phyloP scores from a whole-genome alignment of 139 green algal genomes.

The Dunaliella sp. region DNA sequence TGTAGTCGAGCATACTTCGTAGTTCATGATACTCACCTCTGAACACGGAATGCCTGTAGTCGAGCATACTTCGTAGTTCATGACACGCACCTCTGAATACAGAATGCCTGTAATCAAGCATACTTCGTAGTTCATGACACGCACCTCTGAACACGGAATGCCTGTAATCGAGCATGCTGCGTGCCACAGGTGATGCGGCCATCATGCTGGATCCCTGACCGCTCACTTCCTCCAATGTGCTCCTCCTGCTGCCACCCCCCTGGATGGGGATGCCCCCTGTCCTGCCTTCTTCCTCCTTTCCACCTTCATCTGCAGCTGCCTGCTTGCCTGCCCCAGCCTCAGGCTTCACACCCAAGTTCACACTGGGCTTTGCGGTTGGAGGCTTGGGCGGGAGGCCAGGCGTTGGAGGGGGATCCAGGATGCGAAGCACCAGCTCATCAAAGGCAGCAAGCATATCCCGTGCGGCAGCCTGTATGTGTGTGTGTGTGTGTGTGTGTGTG shows the following conservation, averaged over 20 bases:
- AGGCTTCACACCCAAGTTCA: neutral
- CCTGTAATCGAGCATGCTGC: conserved; percentile 13
- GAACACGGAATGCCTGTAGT: too few relatives aligned
- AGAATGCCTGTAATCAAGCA: conserved; percentile 4
- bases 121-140: conserved; percentile 1
- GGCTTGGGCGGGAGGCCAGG: neutral
- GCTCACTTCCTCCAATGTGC: neutral
- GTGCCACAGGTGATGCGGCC: conserved; percentile 18
- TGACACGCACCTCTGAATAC: neutral
- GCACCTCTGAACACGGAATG: neutral
- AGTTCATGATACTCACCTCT: too few relatives aligned
- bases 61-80: too few relatives aligned
- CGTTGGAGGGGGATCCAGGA: conserved; percentile 34
- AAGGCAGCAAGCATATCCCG: conserved; percentile 60
- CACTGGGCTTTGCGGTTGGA: too few relatives aligned
- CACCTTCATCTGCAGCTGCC: too few relatives aligned
- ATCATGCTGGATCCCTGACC: neutral
- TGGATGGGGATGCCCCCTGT: neutral
- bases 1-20: too few relatives aligned
- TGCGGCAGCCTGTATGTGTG: conserved; percentile 22
- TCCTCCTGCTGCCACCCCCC: neutral
- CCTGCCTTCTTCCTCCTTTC: neutral
- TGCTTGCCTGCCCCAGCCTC: too few relatives aligned
- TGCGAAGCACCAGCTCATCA: conserved; percentile 58
- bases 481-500: neutral